Percentiles rank a stretch among this genome's conserved stretches.
Conservation (phyloP, 768 basidiomycete species). For the Sistotremastrum suecicum region DNA sequence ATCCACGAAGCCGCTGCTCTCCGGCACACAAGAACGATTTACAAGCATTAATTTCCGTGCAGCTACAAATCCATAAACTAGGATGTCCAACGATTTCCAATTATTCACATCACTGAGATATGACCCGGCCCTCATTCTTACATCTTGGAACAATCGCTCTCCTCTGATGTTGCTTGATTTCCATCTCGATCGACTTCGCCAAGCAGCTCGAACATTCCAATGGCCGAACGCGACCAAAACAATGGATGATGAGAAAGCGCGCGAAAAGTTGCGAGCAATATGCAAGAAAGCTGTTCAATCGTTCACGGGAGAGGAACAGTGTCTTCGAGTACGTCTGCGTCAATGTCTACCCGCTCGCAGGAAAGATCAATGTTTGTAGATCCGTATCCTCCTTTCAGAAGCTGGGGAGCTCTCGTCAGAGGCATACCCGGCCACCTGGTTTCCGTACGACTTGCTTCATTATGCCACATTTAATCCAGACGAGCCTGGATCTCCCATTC, state of each 20-base stretch:
- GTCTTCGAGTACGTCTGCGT: conserved; percentile 14
- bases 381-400: conserved; percentile 29
- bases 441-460: background rate
- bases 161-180: conserved; percentile 46
- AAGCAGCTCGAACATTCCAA: conserved; percentile 33
- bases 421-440: conserved; percentile 21
- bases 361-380: conserved; percentile 18
- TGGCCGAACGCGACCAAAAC: conserved; percentile 29
- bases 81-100: conserved; percentile 7
- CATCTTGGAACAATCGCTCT: conserved; percentile 47
- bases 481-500: conserved; percentile 8
- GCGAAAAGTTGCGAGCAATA: conserved; percentile 22
- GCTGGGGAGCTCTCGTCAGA: conserved; percentile 9
- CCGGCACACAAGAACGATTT: no score
- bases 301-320: background rate
- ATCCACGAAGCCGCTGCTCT: no score
- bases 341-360: conserved; percentile 15
- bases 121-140: conserved; percentile 32
- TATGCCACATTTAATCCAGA: background rate
- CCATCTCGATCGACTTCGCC: conserved; percentile 45
- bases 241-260: conserved; percentile 17
- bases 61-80: no score
- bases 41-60: no score
- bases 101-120: conserved; percentile 45
- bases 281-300: conserved; percentile 32